Base-by-base conservation (phyloP, 768 basidiomycete species). In the Baorangia bicolor region DNA sequence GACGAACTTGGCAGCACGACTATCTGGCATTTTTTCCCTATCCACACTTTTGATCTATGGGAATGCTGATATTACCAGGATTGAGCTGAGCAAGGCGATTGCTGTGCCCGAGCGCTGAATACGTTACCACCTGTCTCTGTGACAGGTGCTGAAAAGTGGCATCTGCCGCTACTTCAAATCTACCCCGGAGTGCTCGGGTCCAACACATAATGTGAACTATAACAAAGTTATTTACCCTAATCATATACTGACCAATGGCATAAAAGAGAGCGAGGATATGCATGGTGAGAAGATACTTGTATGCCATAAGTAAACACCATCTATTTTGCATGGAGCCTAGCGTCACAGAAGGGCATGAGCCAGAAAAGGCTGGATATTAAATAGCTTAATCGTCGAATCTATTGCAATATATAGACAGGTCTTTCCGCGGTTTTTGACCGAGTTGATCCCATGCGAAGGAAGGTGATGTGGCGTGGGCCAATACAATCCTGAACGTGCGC, bases 121-220 rank as follows among this genome's bases (percentile, higher is more conserved):
- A 33, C n/a, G 18, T 54, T 30, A 37, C 9, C 11, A 25, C 47
- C 34, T 3, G 41, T 25, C 45, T 33, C 14, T 14, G n/a, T 14
- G 10, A 27, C 33, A 23, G 33, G 28, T 54, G n/a, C 23, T 40
- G 37, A 53, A 40, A 33, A 27, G 37, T 28, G 23, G 44, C 33
- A 43, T 51, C 53, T 61, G 27, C 39, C n/a, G n/a, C 53, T 41
- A 48, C 53, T 48, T 33, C 30, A 30, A 42, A 20, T 42, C 39
- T 55, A 53, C 37, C 37, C 18, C 27, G 28, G n/a, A 48, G 39
- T 12, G 56, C 38, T 41, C 42, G 27, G 51, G 56, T 51, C 59
- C 54, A 51, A 51, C 55, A 47, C 35, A 66, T 68, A 63, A 65
- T 39, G 41, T 64, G 45, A 68, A 52, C 53, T 59, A 66, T 68